Percentiles rank a stretch among this genome's conserved stretches.
phyloP scores from a whole-genome alignment of 176 grass and related monocot genomes.

The Sorghum bicolor region Sorghum_bicolor_NCBIv3 NC_012878.2:4248001-4248500 shows the following conservation, averaged over 20 bases:
- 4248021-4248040: not conserved
- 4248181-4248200: constrained; percentile 21
- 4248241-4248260: constrained; percentile 64
- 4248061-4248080: no score
- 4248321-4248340: constrained; percentile 70
- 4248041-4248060: no score
- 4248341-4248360: constrained; percentile 69
- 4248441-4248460: constrained; percentile 68
- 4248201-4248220: not conserved
- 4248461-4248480: constrained; percentile 69
- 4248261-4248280: constrained; percentile 59
- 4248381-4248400: constrained; percentile 62
- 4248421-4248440: constrained; percentile 58
- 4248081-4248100: constrained; percentile 9
- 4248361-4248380: constrained; percentile 54
- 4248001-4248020: not conserved
- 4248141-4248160: constrained; percentile 60
- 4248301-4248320: constrained; percentile 62
- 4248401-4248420: constrained; percentile 64
- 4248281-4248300: constrained; percentile 59
- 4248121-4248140: constrained; percentile 56
- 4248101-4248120: constrained; percentile 47
- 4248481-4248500: constrained; percentile 52
- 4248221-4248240: constrained; percentile 36
- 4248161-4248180: constrained; percentile 50